A percentile compares a stretch with the other conserved stretches of the same genome.
phyloP scores from a whole-genome alignment of 306 rosid species.

The Cicer yamashitae region DNA sequence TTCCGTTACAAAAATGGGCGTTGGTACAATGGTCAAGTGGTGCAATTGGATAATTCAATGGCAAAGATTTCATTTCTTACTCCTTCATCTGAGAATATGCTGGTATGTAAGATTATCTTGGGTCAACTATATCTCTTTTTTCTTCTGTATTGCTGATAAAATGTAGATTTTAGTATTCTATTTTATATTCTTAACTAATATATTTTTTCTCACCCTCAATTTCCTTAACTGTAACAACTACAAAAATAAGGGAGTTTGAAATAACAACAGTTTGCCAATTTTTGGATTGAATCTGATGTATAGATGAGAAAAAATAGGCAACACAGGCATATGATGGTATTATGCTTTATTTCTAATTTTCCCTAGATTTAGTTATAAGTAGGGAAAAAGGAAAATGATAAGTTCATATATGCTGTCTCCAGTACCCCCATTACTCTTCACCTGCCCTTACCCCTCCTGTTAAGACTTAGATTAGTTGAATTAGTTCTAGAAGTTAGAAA shows the following conservation, averaged over 20 bases:
- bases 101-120: conserved; percentile 58
- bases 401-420: conserved; percentile 21
- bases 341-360: conserved; percentile 26
- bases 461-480: too few relatives aligned
- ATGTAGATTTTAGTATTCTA: conserved; percentile 14
- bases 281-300: neutral
- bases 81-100: conserved; percentile 86
- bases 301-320: conserved; percentile 5
- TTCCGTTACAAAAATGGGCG: conserved; percentile 89
- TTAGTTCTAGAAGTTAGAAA: too few relatives aligned
- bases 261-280: conserved; percentile 12
- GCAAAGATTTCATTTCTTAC: conserved; percentile 86
- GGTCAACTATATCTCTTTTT: conserved; percentile 30
- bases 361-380: conserved; percentile 22
- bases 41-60: conserved; percentile 60
- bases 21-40: conserved; percentile 83
- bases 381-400: neutral
- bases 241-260: conserved; percentile 38
- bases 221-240: conserved; percentile 9
- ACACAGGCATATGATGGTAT: neutral
- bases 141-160: conserved; percentile 17
- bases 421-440: neutral
- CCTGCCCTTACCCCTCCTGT: neutral
- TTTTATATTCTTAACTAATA: conserved; percentile 12
- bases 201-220: neutral